Evolutionary conservation across 306 rosid species (phyloP).

Genomic region (Begonia masoniana): DNA sequence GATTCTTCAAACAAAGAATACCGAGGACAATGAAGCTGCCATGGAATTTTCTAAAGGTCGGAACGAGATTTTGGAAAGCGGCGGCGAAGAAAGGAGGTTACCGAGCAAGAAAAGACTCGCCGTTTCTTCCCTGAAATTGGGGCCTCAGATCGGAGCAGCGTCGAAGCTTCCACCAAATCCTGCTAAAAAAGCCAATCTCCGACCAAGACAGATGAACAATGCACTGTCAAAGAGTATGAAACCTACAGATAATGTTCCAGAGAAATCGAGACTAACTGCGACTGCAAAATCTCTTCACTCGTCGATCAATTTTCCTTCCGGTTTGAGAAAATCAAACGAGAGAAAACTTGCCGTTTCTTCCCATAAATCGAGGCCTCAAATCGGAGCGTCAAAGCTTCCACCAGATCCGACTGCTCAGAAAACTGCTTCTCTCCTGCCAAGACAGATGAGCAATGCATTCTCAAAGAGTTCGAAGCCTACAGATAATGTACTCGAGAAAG

Average conservation of each 20-base stretch:
- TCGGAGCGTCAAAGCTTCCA: constrained; percentile 7
- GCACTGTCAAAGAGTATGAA: constrained; percentile 20
- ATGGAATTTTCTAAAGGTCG: constrained; percentile 17
- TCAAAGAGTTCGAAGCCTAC: constrained; percentile 26
- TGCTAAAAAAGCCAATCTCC: constrained; percentile 19
- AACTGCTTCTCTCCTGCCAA: constrained; percentile 12
- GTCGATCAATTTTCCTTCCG: constrained; percentile 38
- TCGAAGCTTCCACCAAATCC: constrained; percentile 11
- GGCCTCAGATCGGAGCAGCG: constrained; percentile 17
- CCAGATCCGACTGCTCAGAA: constrained; percentile 13
- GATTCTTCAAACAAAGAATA: constrained; percentile 8
- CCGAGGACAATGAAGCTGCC: constrained; percentile 12
- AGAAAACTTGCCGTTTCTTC: constrained; percentile 25
- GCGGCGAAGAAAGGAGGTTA: constrained; percentile 18
- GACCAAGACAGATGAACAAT: constrained; percentile 13
- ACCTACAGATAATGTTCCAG: constrained; percentile 18
- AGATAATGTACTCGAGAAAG: constrained; percentile 22
- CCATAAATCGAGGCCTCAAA: constrained; percentile 17
- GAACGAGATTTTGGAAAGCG: constrained; percentile 16
- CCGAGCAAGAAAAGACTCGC: constrained; percentile 14
- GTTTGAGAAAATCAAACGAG: constrained; percentile 22
- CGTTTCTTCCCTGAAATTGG: constrained; percentile 13
- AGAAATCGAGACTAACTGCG: constrained; percentile 20
- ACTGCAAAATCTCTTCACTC: constrained; percentile 30
- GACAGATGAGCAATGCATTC: constrained; percentile 7